phyloP scores from a whole-genome alignment of 1,284 basidiomycete genomes.

The Cryptococcus maquisensis region DNA sequence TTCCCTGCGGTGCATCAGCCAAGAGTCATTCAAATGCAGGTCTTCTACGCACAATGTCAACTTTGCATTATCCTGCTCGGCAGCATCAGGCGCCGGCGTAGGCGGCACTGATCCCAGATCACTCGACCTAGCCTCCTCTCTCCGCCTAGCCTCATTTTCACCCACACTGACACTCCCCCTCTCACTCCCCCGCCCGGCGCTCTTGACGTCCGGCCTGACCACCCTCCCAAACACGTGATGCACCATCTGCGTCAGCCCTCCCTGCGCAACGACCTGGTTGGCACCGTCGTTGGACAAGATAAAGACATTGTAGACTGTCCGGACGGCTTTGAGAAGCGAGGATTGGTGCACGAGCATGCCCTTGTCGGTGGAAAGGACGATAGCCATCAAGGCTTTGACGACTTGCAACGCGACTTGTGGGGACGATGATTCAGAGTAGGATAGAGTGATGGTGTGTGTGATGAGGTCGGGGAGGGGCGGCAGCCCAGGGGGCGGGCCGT shows the following conservation, averaged over 20 bases:
- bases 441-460: constrained; percentile 86
- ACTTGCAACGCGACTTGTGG: constrained; percentile 90
- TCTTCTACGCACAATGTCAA: constrained; percentile 30
- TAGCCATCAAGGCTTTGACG: constrained; percentile 83
- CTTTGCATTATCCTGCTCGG: constrained; percentile 13
- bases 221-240: constrained; percentile 84
- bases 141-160: constrained; percentile 36
- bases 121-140: constrained; percentile 4
- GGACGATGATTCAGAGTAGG: constrained; percentile 79
- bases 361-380: constrained; percentile 73
- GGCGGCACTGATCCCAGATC: constrained; percentile 1
- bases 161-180: constrained; percentile 20
- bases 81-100: constrained; percentile 11
- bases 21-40: not conserved
- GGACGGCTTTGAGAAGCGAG: constrained; percentile 84
- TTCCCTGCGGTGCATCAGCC: not conserved
- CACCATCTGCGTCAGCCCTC: constrained; percentile 93
- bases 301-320: constrained; percentile 96
- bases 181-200: not conserved
- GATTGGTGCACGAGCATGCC: constrained; percentile 83
- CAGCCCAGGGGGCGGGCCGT: constrained; percentile 53
- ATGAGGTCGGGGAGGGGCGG: constrained; percentile 82
- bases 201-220: constrained; percentile 30
- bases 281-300: constrained; percentile 80
- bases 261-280: constrained; percentile 94